Evolutionary conservation across 148 eudicot species (phyloP), one percentile per base, ranked within the genome.

Genomic region (Rhododendron henanense): DNA sequence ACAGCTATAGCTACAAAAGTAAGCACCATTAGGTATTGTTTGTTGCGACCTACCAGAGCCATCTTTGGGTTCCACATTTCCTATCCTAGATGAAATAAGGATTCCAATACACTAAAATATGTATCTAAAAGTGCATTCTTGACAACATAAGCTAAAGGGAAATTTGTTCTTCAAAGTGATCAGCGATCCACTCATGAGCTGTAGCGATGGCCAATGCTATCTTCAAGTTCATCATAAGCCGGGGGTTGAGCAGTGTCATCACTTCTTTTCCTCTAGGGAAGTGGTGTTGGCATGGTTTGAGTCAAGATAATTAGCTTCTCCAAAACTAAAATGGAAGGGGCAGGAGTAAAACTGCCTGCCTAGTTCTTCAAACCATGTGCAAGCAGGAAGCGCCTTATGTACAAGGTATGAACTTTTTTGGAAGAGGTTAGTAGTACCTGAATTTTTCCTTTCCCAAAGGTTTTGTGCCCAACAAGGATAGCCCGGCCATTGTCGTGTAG

Each of bases 401-500:
- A 31, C 39, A 14, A 71, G 39, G 76, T 14, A 71, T 18, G 16
- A 31, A 71, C 76, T 25, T 31, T 71, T 71, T 71, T 71, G 15
- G 76, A 31, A 71, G 74, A 10, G 35, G 37, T 31, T 4, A 13
- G 16, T 71, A 25, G 83, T 89, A 96, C 98, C 98, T 96, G 99
- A 51, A 96, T 96, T 89, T 90, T 96, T 80, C 99, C 99, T 91
- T 96, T 94, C 23, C 99, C 99, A 51, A 94, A 96, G 19, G 99
- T 96, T 90, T 71, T 94, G 89, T 93, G 89, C 81, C 99, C 99
- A 83, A 96, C 91, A 28, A 96, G 98, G 85, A 91, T 87, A 25
- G 99, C 99, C 76, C 99, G 93, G 51, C 98, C 98, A 87, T 95
- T 96, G 82, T 96, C 99, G 47, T 95, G 99, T 7, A 96, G 90